phyloP scores from a whole-genome alignment of 805 yeast species.

The Candida adriatica region DNA sequence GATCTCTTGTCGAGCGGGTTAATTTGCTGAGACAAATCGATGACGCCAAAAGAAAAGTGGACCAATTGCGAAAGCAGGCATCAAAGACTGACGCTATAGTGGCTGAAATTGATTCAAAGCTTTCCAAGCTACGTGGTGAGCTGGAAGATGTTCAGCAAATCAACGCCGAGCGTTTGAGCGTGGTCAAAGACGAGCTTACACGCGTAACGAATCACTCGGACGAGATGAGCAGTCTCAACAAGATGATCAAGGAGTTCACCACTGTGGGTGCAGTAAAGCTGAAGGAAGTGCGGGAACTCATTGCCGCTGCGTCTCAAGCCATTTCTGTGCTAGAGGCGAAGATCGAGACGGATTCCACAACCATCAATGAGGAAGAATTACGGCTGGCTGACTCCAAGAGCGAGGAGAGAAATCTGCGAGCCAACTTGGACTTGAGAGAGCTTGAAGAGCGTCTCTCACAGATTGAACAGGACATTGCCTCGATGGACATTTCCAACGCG shows the following conservation, averaged over 20 bases:
- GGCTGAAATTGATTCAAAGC: slow-evolving; percentile 6
- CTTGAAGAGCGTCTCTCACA: slow-evolving; percentile 32
- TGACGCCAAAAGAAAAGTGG: slow-evolving; percentile 28
- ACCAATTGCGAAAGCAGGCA: slow-evolving; percentile 14
- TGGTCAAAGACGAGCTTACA: no score
- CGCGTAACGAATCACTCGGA: background rate
- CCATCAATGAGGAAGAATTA: slow-evolving; percentile 30
- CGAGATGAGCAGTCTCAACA: slow-evolving; percentile 20
- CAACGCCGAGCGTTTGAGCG: background rate
- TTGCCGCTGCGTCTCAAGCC: slow-evolving; percentile 14
- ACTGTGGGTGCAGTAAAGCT: slow-evolving; percentile 1
- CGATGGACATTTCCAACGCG: slow-evolving; percentile 50
- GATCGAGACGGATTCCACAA: slow-evolving; percentile 21
- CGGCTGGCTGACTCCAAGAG: slow-evolving; percentile 49
- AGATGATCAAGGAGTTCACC: slow-evolving; percentile 24
- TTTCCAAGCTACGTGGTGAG: slow-evolving; percentile 15
- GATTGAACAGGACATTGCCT: slow-evolving; percentile 33
- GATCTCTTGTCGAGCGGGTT: slow-evolving; percentile 39
- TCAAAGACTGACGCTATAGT: slow-evolving; percentile 19
- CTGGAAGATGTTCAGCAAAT: slow-evolving; percentile 1
- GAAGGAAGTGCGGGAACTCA: slow-evolving; percentile 2
- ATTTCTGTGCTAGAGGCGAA: slow-evolving; percentile 23
- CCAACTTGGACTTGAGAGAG: slow-evolving; percentile 53
- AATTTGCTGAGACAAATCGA: slow-evolving; percentile 32
- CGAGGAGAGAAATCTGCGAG: slow-evolving; percentile 55